Base-by-base conservation (phyloP, 345 rosid species). In the Turritis glabra region DNA sequence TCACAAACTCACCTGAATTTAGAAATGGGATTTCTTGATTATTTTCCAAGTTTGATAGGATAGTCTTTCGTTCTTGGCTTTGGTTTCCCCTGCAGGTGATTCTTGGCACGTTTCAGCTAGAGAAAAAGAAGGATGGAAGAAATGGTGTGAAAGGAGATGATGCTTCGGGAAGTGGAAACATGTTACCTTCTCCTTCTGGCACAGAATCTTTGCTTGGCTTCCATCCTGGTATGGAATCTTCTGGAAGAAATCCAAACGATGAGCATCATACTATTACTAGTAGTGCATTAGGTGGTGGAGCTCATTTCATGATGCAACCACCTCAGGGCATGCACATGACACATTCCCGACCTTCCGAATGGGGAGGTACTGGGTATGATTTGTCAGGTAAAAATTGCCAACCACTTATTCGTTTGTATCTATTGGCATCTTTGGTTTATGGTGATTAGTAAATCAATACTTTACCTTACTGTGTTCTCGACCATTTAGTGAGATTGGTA, bases 31-130 rank as follows among this genome's bases (percentile, higher is more conserved):
- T 35, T 51, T 55, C 29, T 74, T 48, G 33, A 19, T 47, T 38
- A 19, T 23, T 46, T 56, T 13, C 17, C 30, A 43, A 10, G 47
- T 48, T 43, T 68, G 52, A 50, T 51, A 4, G 19, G 37, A 40
- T 18, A 46, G 12, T 37, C 13, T 77, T 27, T 71, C 19, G 17
- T 17, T 25, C 26, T 48, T 18, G 32, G 43, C 38, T 51, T 27
- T 8, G 43, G 50, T 57, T 44, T 72, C 17, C 37, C 22, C 51
- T 47, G 11, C 85, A 90, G 96, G 90, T 90, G 51, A 84, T 88
- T 75, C 83, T 90, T 33, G 93, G 96, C 29, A 84, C 88, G 5
- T 90, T 90, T 74, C 60, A 78, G 78, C 44, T 88, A 37, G 89
- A 88, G 69, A 37, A 74, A 67, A 86, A 83, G 83, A 90, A 85